Evolutionary conservation across 257 asterid species (phyloP), one percentile per base, ranked within the genome.

Genomic region (Solanum etuberosum): DNA sequence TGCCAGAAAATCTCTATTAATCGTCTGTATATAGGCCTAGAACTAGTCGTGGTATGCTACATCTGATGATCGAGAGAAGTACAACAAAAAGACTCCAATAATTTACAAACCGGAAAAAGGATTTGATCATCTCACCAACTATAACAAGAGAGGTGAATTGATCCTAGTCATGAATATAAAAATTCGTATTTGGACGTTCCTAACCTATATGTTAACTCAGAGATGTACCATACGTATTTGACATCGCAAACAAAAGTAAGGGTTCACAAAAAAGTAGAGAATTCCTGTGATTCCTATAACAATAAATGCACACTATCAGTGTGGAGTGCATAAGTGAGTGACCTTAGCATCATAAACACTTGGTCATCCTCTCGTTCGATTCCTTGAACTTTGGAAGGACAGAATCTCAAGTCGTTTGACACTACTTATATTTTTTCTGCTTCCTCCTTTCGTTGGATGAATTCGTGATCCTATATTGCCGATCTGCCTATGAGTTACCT

Each of bases 401-500:
- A 86, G 80, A 84, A 21, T 72, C 32, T 31, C 57, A 80, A 57
- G 86, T 85, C 90, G 86, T 83, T 77, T 88, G 83, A n/a, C 71
- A 87, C 78, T 88, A 77, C 88, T 90, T 89, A 87, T 87, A 88
- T 88, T 83, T 87, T 43, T 85, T 88, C 61, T 76, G 61, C 35
- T 40, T 84, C 84, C 80, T 87, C 84, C 88, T 88, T 65, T 67
- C 25, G 29, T 74, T 25, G 65, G 65, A 54, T 83, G 78, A n/a
- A 83, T 40, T 43, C 16, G 78, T 15, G 90, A 57, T 88, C 43
- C 84, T 20, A 65, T 89, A 86, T 74, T 59, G 86, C 82, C 88
- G 83, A 90, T 89, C 68, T 73, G 88, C 89, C 74, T 84, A 87
- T 76, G 91, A 86, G 90, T 90, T 90, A 67, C 89, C 94, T 5